Percentiles rank a stretch among this genome's conserved stretches.
Conservation (phyloP, 768 basidiomycete species). For the Sarcodon sp. region DNA sequence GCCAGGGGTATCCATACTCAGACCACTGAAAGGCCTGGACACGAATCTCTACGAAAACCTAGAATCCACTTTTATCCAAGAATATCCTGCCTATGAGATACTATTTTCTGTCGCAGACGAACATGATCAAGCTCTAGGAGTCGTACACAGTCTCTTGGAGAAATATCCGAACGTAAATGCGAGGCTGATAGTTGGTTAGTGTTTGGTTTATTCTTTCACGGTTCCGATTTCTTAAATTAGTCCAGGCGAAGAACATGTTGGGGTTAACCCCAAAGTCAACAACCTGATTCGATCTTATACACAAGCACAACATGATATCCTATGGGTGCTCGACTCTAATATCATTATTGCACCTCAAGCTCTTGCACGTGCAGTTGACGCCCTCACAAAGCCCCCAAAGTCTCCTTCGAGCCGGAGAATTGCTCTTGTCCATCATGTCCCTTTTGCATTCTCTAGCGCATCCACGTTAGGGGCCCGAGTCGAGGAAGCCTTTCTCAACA, state of each 20-base stretch:
- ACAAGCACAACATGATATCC: slow-evolving; percentile 72
- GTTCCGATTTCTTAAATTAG: not conserved
- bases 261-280: slow-evolving; percentile 96
- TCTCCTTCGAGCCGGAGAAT: slow-evolving; percentile 34
- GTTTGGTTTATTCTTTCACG: not conserved
- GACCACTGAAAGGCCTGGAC: slow-evolving; percentile 92
- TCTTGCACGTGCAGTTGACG: slow-evolving; percentile 74
- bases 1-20: slow-evolving; percentile 88
- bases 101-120: slow-evolving; percentile 86
- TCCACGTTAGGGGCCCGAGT: slow-evolving; percentile 64
- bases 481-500: slow-evolving; percentile 92
- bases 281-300: slow-evolving; percentile 83
- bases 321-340: slow-evolving; percentile 98
- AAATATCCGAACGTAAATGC: slow-evolving; percentile 72
- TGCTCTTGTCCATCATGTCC: slow-evolving; percentile 91
- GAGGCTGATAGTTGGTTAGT: slow-evolving; percentile 64
- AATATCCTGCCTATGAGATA: slow-evolving; percentile 88
- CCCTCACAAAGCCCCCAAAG: slow-evolving; percentile 36
- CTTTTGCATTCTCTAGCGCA: slow-evolving; percentile 70
- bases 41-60: slow-evolving; percentile 93
- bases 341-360: slow-evolving; percentile 67
- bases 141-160: slow-evolving; percentile 64
- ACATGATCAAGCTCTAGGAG: slow-evolving; percentile 74
- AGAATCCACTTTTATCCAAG: slow-evolving; percentile 84
- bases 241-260: slow-evolving; percentile 70